phyloP scores from a whole-genome alignment of 768 basidiomycete genomes.

The Galerina sulciceps region DNA sequence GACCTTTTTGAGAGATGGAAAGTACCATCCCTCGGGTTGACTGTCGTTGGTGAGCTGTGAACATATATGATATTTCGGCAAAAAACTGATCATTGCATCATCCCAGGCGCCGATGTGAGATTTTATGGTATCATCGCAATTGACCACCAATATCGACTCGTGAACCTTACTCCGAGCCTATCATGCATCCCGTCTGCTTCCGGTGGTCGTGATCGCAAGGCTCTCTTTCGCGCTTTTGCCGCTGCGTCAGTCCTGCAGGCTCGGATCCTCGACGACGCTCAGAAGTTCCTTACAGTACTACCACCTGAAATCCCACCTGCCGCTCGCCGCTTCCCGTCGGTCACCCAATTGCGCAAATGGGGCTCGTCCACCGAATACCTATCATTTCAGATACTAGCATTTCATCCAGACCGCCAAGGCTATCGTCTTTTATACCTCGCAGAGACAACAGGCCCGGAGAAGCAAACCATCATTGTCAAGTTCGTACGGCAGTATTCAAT shows the following conservation, averaged over 20 bases:
- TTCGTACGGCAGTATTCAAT: slow-evolving; percentile 22
- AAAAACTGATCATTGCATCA: no score
- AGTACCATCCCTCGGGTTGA: slow-evolving; percentile 19
- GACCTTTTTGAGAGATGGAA: slow-evolving; percentile 12
- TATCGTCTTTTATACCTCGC: slow-evolving; percentile 12
- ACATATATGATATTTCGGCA: no score
- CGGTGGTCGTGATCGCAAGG: no score
- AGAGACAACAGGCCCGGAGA: neutral
- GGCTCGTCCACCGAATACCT: slow-evolving; percentile 4
- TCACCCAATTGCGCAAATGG: slow-evolving; percentile 9
- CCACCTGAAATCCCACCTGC: no score
- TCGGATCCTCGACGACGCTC: no score
- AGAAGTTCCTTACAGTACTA: no score
- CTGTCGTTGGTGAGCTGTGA: slow-evolving; percentile 14
- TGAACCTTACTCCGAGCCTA: slow-evolving; percentile 15
- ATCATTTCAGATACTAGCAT: slow-evolving; percentile 11
- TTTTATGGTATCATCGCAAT: slow-evolving; percentile 15
- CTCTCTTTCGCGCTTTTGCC: no score
- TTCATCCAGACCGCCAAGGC: neutral
- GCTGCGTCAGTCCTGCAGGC: no score
- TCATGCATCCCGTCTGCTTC: slow-evolving; percentile 8
- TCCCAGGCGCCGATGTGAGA: neutral
- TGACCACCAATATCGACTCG: slow-evolving; percentile 11
- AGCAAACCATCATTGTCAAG: slow-evolving; percentile 22
- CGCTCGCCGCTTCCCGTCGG: neutral